phyloP scores from a whole-genome alignment of 768 basidiomycete species.

The Glaciozyma martinii region DNA sequence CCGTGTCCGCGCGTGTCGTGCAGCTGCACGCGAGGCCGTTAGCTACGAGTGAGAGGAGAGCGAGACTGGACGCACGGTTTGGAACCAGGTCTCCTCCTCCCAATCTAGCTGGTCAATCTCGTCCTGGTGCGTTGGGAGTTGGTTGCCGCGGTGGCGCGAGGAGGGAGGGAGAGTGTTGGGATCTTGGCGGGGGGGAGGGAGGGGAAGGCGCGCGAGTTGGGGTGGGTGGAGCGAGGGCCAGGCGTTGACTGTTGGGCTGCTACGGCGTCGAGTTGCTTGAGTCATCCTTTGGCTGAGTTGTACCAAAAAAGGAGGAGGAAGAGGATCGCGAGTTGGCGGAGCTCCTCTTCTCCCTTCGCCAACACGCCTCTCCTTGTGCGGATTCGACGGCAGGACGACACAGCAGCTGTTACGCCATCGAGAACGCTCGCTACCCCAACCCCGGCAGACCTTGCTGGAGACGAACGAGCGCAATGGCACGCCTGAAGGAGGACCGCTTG shows the following conservation, averaged over 20 bases:
- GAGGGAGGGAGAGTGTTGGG: conserved; percentile 2
- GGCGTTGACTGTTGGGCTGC: neutral
- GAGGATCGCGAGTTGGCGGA: no score
- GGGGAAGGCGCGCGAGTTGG: neutral
- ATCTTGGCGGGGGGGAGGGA: neutral
- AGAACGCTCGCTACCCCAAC: no score
- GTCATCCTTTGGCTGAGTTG: no score
- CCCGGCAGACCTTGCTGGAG: no score
- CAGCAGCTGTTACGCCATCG: no score
- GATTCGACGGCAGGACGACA: no score
- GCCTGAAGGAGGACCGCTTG: no score
- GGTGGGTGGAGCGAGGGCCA: conserved; percentile 12
- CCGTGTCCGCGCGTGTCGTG: conserved; percentile 19
- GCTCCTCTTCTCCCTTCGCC: no score
- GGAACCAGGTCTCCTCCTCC: conserved; percentile 11
- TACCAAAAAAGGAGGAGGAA: no score
- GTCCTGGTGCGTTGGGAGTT: conserved; percentile 13
- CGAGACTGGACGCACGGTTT: neutral
- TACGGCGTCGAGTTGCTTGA: neutral
- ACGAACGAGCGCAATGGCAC: no score
- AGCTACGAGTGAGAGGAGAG: neutral
- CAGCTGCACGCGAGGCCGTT: neutral
- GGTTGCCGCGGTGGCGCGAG: neutral
- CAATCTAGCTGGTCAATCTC: conserved; percentile 9
- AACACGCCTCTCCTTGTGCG: no score